Percentiles rank a stretch among this genome's conserved stretches.
These are phyloP conservation scores for Gilbertella persicaria DNA, from an alignment of 371 early-diverging fungal genomes.

Conservation along the genomic window DNA sequence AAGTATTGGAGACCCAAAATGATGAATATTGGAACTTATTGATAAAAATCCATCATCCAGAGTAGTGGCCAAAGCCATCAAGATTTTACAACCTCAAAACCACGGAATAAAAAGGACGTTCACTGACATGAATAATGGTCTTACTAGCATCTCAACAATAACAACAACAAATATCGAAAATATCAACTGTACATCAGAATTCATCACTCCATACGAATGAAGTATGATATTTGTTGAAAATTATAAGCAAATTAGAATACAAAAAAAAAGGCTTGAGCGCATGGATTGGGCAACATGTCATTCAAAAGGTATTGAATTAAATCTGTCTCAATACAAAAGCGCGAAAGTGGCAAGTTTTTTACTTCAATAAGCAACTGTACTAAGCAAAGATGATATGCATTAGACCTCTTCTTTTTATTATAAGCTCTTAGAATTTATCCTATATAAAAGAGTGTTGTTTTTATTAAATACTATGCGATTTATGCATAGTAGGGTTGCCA, in stretches of 20 bases:
- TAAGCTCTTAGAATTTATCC: slow-evolving; percentile 2
- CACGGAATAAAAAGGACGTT: slow-evolving; percentile 19
- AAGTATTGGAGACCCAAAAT: slow-evolving; percentile 22
- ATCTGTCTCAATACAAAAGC: slow-evolving; percentile 15
- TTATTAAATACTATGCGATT: slow-evolving; percentile 7
- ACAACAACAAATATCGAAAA: slow-evolving; percentile 17
- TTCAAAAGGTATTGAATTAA: slow-evolving; percentile 19
- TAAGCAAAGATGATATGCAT: slow-evolving; percentile 4
- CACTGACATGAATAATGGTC: slow-evolving; percentile 10
- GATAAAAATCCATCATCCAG: slow-evolving; percentile 21
- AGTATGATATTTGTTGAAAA: slow-evolving; percentile 15
- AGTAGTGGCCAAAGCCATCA: slow-evolving; percentile 26
- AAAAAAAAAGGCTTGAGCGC: slow-evolving; percentile 18
- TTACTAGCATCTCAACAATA: slow-evolving; percentile 16
- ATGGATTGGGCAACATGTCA: slow-evolving; percentile 18
- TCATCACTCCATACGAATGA: slow-evolving; percentile 17
- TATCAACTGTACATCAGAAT: slow-evolving; percentile 20
- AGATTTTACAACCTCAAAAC: slow-evolving; percentile 24
- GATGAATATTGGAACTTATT: slow-evolving; percentile 24
- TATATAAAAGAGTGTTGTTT: slow-evolving; percentile 3
- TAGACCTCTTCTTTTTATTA: slow-evolving; percentile 5
- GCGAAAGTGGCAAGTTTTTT: slow-evolving; percentile 16
- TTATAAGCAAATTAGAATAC: slow-evolving; percentile 17
- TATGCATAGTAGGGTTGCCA: slow-evolving; percentile 10
- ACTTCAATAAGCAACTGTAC: slow-evolving; percentile 12